A percentile compares a stretch with the other conserved stretches of the same genome.
phyloP scores from a whole-genome alignment of 306 rosid genomes.

The Casuarina equisetifolia region DNA sequence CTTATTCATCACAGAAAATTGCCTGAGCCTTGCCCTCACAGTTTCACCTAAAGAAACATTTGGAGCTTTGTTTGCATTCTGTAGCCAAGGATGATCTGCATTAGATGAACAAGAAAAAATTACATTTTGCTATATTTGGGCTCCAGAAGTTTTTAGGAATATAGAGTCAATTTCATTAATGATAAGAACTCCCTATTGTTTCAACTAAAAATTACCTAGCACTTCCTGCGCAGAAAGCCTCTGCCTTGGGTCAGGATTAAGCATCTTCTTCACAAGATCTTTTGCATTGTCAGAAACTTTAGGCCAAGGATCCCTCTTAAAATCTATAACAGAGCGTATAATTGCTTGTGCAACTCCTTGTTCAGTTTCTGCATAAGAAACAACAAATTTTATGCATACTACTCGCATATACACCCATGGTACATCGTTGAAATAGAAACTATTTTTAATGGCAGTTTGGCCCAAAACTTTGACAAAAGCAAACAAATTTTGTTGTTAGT shows the following conservation, averaged over 20 bases:
- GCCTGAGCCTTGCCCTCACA: slow-evolving; percentile 89
- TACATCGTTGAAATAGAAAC: background rate
- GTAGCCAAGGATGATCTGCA: slow-evolving; percentile 97
- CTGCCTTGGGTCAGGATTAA: slow-evolving; percentile 76
- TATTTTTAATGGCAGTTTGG: background rate
- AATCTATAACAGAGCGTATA: slow-evolving; percentile 79
- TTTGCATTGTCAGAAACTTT: slow-evolving; percentile 95
- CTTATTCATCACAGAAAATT: slow-evolving; percentile 97
- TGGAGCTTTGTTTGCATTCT: slow-evolving; percentile 88
- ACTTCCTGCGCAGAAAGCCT: slow-evolving; percentile 90
- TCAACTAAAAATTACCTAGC: slow-evolving; percentile 56
- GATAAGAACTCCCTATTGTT: background rate
- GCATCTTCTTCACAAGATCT: slow-evolving; percentile 97
- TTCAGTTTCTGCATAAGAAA: slow-evolving; percentile 81
- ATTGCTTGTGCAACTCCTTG: slow-evolving; percentile 99
- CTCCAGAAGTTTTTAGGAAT: background rate
- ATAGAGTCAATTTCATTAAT: background rate
- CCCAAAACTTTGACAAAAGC: slow-evolving; percentile 2
- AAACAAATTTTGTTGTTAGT: background rate
- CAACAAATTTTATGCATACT: background rate
- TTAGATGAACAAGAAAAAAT: slow-evolving; percentile 26
- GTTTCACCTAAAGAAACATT: slow-evolving; percentile 92
- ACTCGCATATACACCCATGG: background rate
- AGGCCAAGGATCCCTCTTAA: slow-evolving; percentile 97
- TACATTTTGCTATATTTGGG: slow-evolving; percentile 10